Evolutionary conservation across 78 protist genomes (phyloP).

Genomic region (Dictyostelium purpureum): DNA sequence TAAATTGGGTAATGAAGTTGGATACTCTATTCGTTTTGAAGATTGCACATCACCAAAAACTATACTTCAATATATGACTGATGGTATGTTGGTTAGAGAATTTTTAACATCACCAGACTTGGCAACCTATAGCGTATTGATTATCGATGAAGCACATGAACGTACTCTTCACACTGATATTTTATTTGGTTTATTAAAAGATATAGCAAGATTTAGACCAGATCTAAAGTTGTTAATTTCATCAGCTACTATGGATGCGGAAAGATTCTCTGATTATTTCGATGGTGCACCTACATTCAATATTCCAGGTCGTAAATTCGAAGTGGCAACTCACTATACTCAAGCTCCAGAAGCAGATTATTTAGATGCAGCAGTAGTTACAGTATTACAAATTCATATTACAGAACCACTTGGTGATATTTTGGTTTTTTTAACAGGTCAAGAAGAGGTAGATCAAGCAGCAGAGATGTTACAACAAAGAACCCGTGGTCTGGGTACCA

Average conservation of each 20-base stretch:
- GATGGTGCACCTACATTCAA: constrained; percentile 93
- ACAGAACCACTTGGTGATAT: constrained; percentile 95
- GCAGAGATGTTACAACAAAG: constrained; percentile 86
- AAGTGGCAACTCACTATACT: constrained; percentile 88
- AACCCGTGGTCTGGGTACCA: constrained; percentile 90
- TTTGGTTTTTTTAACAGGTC: constrained; percentile 98
- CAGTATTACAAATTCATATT: constrained; percentile 97
- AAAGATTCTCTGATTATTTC: constrained; percentile 96
- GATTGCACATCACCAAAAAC: constrained; percentile 93
- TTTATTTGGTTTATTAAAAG: constrained; percentile 95
- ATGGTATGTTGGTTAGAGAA: constrained; percentile 98
- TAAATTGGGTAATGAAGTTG: constrained; percentile 93
- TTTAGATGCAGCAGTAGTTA: constrained; percentile 95
- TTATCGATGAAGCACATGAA: constrained; percentile 99
- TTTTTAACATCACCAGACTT: constrained; percentile 94
- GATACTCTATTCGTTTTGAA: constrained; percentile 97
- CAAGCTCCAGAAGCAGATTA: constrained; percentile 98
- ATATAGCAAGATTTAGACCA: constrained; percentile 91
- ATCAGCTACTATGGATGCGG: constrained; percentile 97
- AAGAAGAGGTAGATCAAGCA: constrained; percentile 94
- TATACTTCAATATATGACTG: constrained; percentile 97
- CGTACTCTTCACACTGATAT: constrained; percentile 99
- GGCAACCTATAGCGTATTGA: constrained; percentile 89
- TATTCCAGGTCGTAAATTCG: constrained; percentile 91
- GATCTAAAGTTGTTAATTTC: constrained; percentile 94